Evolutionary conservation across 768 basidiomycete genomes (phyloP).

Genomic region (Crucibulum laeve): DNA sequence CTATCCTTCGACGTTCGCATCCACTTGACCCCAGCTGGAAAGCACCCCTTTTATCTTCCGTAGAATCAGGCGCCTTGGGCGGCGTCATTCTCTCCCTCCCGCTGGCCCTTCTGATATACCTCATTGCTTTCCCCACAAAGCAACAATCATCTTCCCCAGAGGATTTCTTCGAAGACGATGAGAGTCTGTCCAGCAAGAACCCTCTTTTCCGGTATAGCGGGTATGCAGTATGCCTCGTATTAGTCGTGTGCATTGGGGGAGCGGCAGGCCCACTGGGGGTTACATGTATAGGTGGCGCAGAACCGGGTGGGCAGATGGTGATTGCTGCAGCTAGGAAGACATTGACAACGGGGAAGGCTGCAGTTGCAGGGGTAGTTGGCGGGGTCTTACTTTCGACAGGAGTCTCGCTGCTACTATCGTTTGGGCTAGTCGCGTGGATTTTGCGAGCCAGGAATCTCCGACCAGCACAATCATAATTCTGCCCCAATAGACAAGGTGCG

Average conservation of each 20-base stretch:
- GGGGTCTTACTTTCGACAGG: conserved; percentile 18
- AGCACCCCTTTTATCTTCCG: conserved; percentile 21
- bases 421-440: conserved; percentile 10
- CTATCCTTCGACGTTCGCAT: conserved; percentile 19
- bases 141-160: conserved; percentile 20
- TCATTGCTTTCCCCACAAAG: conserved; percentile 19
- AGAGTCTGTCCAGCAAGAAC: conserved; percentile 4
- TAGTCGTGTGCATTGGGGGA: conserved; percentile 19
- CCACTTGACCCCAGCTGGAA: conserved; percentile 13
- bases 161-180: conserved; percentile 29
- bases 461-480: too few relatives aligned
- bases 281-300: conserved; percentile 18
- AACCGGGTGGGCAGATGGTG: conserved; percentile 1
- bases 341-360: conserved; percentile 22
- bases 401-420: conserved; percentile 4
- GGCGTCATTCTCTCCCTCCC: conserved; percentile 29
- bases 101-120: conserved; percentile 23
- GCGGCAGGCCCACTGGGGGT: conserved; percentile 27
- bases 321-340: conserved; percentile 10
- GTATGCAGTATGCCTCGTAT: conserved; percentile 11
- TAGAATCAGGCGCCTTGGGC: conserved; percentile 27
- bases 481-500: too few relatives aligned
- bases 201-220: conserved; percentile 10
- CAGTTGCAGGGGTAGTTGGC: conserved; percentile 27
- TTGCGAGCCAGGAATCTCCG: conserved; percentile 13